A percentile compares a stretch with the other conserved stretches of the same genome.
These are phyloP conservation scores for Lepidium sativum DNA, from an alignment of 345 rosid species.

Conservation along the genomic window DNA sequence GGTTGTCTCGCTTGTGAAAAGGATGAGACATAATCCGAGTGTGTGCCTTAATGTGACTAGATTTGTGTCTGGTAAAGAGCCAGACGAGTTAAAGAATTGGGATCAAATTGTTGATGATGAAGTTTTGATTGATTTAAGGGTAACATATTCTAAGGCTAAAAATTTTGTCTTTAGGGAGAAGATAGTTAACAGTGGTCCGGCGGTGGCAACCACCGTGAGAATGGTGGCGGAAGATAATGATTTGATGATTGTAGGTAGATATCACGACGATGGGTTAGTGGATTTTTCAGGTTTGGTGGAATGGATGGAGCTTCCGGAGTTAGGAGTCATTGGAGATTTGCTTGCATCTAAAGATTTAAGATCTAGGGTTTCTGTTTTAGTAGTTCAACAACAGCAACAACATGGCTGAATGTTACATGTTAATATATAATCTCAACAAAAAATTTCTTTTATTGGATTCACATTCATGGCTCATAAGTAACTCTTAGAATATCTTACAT, in stretches of 20 bases:
- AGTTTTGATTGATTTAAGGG: slow-evolving; percentile 27
- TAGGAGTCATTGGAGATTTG: slow-evolving; percentile 60
- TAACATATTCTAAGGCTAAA: background rate
- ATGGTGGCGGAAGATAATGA: slow-evolving; percentile 27
- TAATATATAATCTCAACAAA: background rate
- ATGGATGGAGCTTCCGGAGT: slow-evolving; percentile 66
- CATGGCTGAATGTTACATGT: slow-evolving; percentile 7
- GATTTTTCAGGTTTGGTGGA: slow-evolving; percentile 37
- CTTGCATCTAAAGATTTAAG: slow-evolving; percentile 46
- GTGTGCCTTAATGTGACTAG: slow-evolving; percentile 28
- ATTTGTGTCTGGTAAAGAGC: slow-evolving; percentile 4
- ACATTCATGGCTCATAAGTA: background rate
- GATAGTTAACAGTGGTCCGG: slow-evolving; percentile 33
- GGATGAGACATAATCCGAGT: slow-evolving; percentile 32
- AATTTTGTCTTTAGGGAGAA: slow-evolving; percentile 17
- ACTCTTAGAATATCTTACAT: background rate
- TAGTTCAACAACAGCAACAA: slow-evolving; percentile 49
- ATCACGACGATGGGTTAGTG: slow-evolving; percentile 16
- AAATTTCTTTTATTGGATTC: background rate
- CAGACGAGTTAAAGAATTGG: slow-evolving; percentile 16
- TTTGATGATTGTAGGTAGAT: slow-evolving; percentile 49
- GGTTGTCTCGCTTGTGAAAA: slow-evolving; percentile 37
- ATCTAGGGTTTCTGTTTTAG: slow-evolving; percentile 36
- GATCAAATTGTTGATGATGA: slow-evolving; percentile 31
- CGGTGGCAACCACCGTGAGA: slow-evolving; percentile 26